A percentile compares a stretch with the other conserved stretches of the same genome.
Evolutionary conservation across 257 asterid species (phyloP).

Genomic region (Ophiorrhiza pumila): DNA sequence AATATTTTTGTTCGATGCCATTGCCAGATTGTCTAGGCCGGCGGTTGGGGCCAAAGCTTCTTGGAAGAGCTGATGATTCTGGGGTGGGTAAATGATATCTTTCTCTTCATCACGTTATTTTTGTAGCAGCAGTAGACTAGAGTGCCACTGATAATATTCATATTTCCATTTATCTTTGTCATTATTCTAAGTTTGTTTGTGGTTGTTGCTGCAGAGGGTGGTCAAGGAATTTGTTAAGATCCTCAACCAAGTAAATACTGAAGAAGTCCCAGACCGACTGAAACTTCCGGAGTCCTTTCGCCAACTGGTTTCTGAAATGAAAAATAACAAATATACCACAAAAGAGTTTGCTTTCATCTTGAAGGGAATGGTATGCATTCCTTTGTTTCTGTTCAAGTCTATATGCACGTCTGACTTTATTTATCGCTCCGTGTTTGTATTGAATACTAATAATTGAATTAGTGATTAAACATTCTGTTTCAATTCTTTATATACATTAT

Average conservation of each 20-base stretch:
- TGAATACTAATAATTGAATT: background rate
- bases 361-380: constrained; percentile 86
- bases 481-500: background rate
- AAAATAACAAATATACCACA: constrained; percentile 66
- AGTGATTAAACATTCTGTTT: background rate
- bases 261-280: constrained; percentile 75
- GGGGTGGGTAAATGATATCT: constrained; percentile 79
- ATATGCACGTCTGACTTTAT: background rate
- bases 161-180: constrained; percentile 2
- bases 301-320: constrained; percentile 93
- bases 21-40: constrained; percentile 93
- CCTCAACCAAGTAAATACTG: constrained; percentile 86
- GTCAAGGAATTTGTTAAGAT: constrained; percentile 84
- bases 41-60: constrained; percentile 91
- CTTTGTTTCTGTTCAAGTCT: constrained; percentile 1
- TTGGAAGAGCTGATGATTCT: constrained; percentile 85
- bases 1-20: background rate
- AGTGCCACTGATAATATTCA: background rate
- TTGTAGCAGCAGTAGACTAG: background rate
- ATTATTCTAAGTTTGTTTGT: constrained; percentile 9
- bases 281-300: constrained; percentile 85
- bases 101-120: constrained; percentile 12
- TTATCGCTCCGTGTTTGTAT: background rate
- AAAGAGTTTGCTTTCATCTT: constrained; percentile 88
- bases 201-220: constrained; percentile 59